Conservation (phyloP, 1,284 basidiomycete species). For the Tilletia walkeri region DNA sequence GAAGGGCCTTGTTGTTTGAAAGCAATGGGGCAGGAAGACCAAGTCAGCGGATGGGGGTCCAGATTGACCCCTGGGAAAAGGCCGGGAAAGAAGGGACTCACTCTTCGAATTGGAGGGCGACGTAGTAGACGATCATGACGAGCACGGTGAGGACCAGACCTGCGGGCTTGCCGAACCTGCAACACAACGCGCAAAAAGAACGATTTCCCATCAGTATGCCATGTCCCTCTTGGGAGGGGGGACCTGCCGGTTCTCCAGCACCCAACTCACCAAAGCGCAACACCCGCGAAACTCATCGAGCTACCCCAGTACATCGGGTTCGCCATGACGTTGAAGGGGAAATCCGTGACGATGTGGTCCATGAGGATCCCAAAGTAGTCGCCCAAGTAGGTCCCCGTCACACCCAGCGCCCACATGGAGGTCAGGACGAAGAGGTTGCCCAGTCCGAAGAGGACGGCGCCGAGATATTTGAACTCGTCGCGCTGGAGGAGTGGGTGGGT, state of each 20-base stretch:
- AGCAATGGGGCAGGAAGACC: not conserved
- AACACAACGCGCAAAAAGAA: no score
- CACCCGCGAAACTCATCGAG: slow-evolving; percentile 50
- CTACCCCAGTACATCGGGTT: slow-evolving; percentile 83
- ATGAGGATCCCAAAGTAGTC: slow-evolving; percentile 99
- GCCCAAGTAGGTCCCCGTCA: slow-evolving; percentile 78
- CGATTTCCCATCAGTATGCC: no score
- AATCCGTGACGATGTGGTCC: slow-evolving; percentile 72
- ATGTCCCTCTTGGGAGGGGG: no score
- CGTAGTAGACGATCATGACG: slow-evolving; percentile 44
- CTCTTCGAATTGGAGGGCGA: slow-evolving; percentile 51
- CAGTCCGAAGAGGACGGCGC: slow-evolving; percentile 67
- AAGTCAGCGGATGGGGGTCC: not conserved
- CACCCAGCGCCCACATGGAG: slow-evolving; percentile 85
- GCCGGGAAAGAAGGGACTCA: slow-evolving; percentile 15
- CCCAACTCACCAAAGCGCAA: slow-evolving; percentile 43
- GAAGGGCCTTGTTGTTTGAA: slow-evolving; percentile 34
- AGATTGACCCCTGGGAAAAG: not conserved
- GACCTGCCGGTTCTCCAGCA: not conserved
- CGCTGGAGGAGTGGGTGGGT: slow-evolving; percentile 59
- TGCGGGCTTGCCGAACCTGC: slow-evolving; percentile 48
- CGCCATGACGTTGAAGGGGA: slow-evolving; percentile 89
- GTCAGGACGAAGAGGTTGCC: slow-evolving; percentile 65
- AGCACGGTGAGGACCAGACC: slow-evolving; percentile 50
- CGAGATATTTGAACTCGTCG: slow-evolving; percentile 66